Percentiles rank a stretch among this genome's conserved stretches.
Evolutionary conservation across 2,329 filamentous ascomycete species (phyloP).

Genomic region (Furcasterigmium sp.): DNA sequence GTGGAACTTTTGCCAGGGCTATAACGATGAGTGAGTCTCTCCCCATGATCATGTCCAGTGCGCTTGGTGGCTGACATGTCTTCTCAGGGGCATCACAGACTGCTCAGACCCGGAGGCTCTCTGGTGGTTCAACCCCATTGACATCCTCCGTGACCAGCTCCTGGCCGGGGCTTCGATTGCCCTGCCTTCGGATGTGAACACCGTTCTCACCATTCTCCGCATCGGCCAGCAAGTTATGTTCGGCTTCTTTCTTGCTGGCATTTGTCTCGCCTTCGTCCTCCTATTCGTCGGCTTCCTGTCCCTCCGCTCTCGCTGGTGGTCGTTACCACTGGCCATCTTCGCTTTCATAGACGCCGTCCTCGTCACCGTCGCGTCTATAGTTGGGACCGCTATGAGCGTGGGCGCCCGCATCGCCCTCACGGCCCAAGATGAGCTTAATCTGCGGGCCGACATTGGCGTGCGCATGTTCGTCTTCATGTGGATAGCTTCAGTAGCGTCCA

Average conservation of each 20-base stretch:
- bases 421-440: constrained; percentile 68
- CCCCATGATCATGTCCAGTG: neutral
- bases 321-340: constrained; percentile 62
- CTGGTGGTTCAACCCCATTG: constrained; percentile 90
- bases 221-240: constrained; percentile 84
- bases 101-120: constrained; percentile 67
- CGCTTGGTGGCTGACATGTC: constrained; percentile 35
- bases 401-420: constrained; percentile 76
- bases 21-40: constrained; percentile 51
- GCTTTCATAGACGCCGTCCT: constrained; percentile 63
- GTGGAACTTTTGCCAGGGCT: constrained; percentile 91
- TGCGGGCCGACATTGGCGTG: constrained; percentile 61
- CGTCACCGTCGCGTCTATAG: constrained; percentile 62
- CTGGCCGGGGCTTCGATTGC: constrained; percentile 79
- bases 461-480: constrained; percentile 89
- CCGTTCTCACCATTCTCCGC: constrained; percentile 68
- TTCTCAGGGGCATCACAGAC: constrained; percentile 60
- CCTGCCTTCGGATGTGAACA: constrained; percentile 66
- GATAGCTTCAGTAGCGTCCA: constrained; percentile 63
- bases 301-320: constrained; percentile 50
- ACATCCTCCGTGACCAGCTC: constrained; percentile 74
- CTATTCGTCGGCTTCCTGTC: constrained; percentile 60
- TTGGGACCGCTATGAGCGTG: constrained; percentile 75
- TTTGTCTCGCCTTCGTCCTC: constrained; percentile 65
- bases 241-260: constrained; percentile 71